These are phyloP conservation scores for Priceomyces fermenticarens DNA, from an alignment of 805 yeast species.

Conservation along the genomic window DNA sequence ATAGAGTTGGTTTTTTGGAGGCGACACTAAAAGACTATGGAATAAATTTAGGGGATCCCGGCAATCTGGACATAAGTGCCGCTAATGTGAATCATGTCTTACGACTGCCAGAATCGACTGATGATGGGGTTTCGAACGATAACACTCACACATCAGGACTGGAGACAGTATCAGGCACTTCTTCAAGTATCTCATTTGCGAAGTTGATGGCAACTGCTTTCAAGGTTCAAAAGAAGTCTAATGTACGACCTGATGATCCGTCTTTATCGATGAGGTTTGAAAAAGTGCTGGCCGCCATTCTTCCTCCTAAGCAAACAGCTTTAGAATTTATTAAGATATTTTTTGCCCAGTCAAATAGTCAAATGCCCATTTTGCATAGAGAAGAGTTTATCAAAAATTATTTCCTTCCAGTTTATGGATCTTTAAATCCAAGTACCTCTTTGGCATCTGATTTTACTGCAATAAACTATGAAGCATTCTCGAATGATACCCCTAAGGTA, in stretches of 20 bases:
- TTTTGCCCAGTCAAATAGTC: constrained; percentile 80
- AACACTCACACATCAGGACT: not conserved
- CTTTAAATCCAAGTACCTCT: constrained; percentile 48
- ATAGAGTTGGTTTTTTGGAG: constrained; percentile 57
- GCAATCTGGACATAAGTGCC: not conserved
- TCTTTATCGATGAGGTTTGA: constrained; percentile 20
- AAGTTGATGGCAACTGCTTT: constrained; percentile 75
- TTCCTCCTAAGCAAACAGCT: constrained; percentile 74
- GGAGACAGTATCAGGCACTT: not conserved
- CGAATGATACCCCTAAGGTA: constrained; percentile 16
- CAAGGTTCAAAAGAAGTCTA: constrained; percentile 39
- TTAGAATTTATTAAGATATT: constrained; percentile 59
- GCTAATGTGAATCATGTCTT: not conserved
- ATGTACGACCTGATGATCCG: constrained; percentile 20
- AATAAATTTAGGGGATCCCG: constrained; percentile 17
- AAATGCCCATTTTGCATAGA: constrained; percentile 79
- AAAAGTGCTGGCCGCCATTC: constrained; percentile 37
- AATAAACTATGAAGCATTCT: constrained; percentile 32
- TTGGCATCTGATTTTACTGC: constrained; percentile 59
- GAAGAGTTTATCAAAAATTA: constrained; percentile 65
- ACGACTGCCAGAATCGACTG: not conserved
- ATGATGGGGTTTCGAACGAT: not conserved
- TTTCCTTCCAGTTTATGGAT: constrained; percentile 81
- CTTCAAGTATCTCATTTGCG: constrained; percentile 61
- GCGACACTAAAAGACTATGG: constrained; percentile 43